A percentile compares a stretch with the other conserved stretches of the same genome.
Conservation (phyloP, 352 stramenopile species). For the Blastocystis sp. region DNA sequence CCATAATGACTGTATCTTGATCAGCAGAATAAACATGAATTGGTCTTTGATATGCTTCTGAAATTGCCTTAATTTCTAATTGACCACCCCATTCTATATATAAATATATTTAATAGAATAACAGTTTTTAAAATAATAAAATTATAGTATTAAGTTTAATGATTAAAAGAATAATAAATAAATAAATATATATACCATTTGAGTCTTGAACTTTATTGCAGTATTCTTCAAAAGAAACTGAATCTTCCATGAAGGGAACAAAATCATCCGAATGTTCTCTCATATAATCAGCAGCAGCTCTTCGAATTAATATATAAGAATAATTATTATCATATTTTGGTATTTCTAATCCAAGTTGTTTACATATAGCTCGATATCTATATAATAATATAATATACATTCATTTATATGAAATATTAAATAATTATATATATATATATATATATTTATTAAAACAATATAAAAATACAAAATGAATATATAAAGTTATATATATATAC, state of each 20-base stretch:
- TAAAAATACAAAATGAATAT: too few relatives aligned
- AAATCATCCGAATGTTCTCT: slow-evolving; percentile 16
- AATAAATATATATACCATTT: slow-evolving; percentile 2
- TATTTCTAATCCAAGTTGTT: neutral
- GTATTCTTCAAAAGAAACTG: slow-evolving; percentile 7
- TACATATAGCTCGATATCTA: slow-evolving; percentile 9
- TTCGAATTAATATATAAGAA: slow-evolving; percentile 3
- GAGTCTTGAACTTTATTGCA: slow-evolving; percentile 18
- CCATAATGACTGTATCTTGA: slow-evolving; percentile 1
- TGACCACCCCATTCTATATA: slow-evolving; percentile 26
- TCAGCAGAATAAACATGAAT: slow-evolving; percentile 25
- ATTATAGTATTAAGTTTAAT: too few relatives aligned
- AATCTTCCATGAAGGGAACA: slow-evolving; percentile 1
- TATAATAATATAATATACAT: neutral
- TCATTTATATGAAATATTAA: too few relatives aligned
- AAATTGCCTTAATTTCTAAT: slow-evolving; percentile 1
- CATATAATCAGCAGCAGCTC: slow-evolving; percentile 9
- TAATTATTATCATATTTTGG: neutral
- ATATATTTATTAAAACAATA: too few relatives aligned
- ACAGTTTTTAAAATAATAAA: too few relatives aligned
- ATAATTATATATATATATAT: too few relatives aligned
- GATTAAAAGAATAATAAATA: too few relatives aligned
- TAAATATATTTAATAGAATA: neutral
- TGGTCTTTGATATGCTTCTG: neutral
- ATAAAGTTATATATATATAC: too few relatives aligned